Conservation (phyloP, 805 yeast genomes). For the Torulaspora gathmanii region DNA sequence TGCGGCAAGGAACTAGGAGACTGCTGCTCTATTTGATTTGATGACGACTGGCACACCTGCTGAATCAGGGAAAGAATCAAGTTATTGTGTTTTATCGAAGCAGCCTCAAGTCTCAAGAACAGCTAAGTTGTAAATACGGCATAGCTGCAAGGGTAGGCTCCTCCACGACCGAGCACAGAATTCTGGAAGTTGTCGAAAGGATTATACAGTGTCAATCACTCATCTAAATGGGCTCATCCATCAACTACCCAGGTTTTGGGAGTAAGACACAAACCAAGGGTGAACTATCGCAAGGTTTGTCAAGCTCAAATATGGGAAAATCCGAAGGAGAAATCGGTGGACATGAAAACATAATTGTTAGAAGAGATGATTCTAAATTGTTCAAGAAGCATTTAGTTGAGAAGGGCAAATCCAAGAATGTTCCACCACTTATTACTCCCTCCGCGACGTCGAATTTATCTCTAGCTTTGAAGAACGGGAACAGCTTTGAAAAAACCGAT, state of each 20-base stretch:
- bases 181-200: no score
- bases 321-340: not conserved
- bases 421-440: slow-evolving; percentile 3
- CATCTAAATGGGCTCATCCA: slow-evolving; percentile 19
- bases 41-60: no score
- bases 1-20: no score
- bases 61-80: no score
- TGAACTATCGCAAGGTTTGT: not conserved
- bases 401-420: slow-evolving; percentile 7
- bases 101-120: no score
- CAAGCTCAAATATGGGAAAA: not conserved
- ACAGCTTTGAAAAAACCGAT: not conserved
- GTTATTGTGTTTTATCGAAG: no score
- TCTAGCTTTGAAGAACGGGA: slow-evolving; percentile 21
- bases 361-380: slow-evolving; percentile 10
- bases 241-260: slow-evolving; percentile 20
- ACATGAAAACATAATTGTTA: not conserved
- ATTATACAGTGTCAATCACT: not conserved
- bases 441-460: slow-evolving; percentile 24
- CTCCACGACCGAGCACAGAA: not conserved
- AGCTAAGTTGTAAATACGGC: no score
- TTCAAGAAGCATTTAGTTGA: slow-evolving; percentile 11
- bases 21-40: no score
- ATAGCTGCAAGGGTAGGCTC: not conserved
- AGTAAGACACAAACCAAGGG: slow-evolving; percentile 11